Base-by-base conservation (phyloP, 345 rosid species). In the Lenwebbia sp. region DNA sequence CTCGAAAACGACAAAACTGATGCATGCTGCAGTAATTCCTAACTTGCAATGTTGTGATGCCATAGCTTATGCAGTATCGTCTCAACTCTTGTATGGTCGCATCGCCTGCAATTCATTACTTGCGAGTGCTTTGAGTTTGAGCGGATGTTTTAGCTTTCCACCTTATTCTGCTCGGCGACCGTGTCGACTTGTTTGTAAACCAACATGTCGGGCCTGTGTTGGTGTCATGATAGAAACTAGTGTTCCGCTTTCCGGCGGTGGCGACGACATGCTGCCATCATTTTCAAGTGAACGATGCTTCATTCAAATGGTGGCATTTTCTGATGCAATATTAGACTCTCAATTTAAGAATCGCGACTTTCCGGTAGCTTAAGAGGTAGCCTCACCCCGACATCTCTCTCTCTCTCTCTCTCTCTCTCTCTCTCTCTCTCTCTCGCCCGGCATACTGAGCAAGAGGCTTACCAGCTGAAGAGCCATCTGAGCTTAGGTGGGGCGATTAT, bases 191-290 rank as follows among this genome's bases (percentile, higher is more conserved):
- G 23, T 65, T 30, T 30, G 76, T 65, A 17, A 41, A 30, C 6
- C 3, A 4, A 15, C 75, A 8, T 15, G 23, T 30, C 33, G 11
- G 23, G 23, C 3, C 5, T 65, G 9, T 65, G 9, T 7, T n/a
- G 74, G 37, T 13, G 21, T 0, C 74, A 3, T 28, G 74, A 28
- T 0, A 6, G 10, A 60, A 60, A 60, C 74, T 60, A 1, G 0
- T 30, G 23, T 15, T 6, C 12, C 7, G 12, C 75, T 62, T 30
- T 30, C 40, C 15, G 23, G 75, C 22, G 2, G 0, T 15, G 41
- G 75, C 23, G 41, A 30, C 12, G 5, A 10, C 76, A 30, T 65
- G 41, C 41, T 1, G 41, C 76, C 76, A 7, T 65, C 23, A 15
- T 65, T 30, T 65, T 19, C 76, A 28, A 14, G 40, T 1, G 37